Percentiles rank a stretch among this genome's conserved stretches.
phyloP scores from a whole-genome alignment of 2,329 filamentous ascomycete species.

The Xylogone sp. region DNA sequence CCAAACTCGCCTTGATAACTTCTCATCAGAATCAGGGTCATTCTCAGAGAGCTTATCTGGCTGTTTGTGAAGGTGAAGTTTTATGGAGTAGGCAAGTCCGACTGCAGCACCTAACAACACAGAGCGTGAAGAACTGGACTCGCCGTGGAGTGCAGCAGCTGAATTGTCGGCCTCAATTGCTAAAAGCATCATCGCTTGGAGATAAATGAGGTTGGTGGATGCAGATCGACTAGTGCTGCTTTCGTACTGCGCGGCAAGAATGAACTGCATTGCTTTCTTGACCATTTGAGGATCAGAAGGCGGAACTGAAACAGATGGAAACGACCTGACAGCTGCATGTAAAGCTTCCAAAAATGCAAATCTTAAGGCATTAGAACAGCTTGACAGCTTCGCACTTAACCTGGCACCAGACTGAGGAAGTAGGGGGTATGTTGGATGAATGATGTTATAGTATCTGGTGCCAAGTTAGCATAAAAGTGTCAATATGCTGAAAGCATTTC shows the following conservation, averaged over 20 bases:
- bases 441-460: constrained; percentile 56
- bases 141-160: constrained; percentile 39
- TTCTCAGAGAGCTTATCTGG: constrained; percentile 38
- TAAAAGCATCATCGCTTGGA: constrained; percentile 65
- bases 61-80: constrained; percentile 47
- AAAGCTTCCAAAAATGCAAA: constrained; percentile 64
- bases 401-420: constrained; percentile 53
- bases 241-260: constrained; percentile 41
- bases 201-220: constrained; percentile 48
- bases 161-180: constrained; percentile 60
- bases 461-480: constrained; percentile 16
- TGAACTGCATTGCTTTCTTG: constrained; percentile 38
- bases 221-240: constrained; percentile 34
- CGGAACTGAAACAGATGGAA: constrained; percentile 32
- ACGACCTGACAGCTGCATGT: constrained; percentile 54
- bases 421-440: constrained; percentile 66
- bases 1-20: constrained; percentile 63
- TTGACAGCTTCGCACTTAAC: constrained; percentile 52
- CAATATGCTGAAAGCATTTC: background rate
- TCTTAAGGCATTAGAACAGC: constrained; percentile 53
- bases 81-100: constrained; percentile 61
- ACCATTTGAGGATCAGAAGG: constrained; percentile 30
- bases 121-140: constrained; percentile 37
- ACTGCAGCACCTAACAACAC: constrained; percentile 62
- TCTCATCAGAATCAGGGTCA: constrained; percentile 58